Evolutionary conservation across 1,139 yeast genomes (phyloP).

Genomic region (Blastobotrys buckinghamii): DNA sequence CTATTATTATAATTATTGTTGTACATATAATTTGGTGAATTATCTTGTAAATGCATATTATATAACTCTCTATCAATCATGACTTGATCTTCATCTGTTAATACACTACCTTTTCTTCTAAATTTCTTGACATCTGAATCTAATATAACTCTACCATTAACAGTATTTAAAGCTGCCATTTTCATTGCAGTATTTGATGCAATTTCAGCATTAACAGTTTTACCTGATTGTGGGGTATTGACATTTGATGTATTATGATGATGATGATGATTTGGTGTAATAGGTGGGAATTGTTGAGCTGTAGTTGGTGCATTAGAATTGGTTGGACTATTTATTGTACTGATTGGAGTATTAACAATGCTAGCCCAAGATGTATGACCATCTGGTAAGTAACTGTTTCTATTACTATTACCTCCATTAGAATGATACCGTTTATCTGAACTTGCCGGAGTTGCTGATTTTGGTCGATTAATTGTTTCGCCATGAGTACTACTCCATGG

Average conservation of each 20-base stretch:
- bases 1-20: neutral
- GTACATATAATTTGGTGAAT: neutral
- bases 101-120: conserved; percentile 22
- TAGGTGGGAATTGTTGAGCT: conserved; percentile 9
- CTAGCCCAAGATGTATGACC: conserved; percentile 25
- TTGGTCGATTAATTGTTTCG: conserved; percentile 26
- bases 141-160: conserved; percentile 21
- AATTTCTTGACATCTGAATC: conserved; percentile 30
- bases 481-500: conserved; percentile 17
- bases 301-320: neutral
- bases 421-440: neutral
- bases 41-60: conserved; percentile 15
- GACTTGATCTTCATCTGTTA: conserved; percentile 20
- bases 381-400: conserved; percentile 18
- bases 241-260: too few species aligned
- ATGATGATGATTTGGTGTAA: conserved; percentile 9
- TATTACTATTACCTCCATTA: neutral
- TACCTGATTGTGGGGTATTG: too few species aligned
- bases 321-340: conserved; percentile 6
- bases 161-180: conserved; percentile 34
- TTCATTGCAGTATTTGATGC: conserved; percentile 34
- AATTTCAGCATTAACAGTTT: conserved; percentile 23
- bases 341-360: conserved; percentile 23
- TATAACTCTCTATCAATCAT: conserved; percentile 19
- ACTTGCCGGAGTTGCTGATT: conserved; percentile 20